Evolutionary conservation across 1,139 yeast genomes (phyloP).

Genomic region (Diutina sp.): DNA sequence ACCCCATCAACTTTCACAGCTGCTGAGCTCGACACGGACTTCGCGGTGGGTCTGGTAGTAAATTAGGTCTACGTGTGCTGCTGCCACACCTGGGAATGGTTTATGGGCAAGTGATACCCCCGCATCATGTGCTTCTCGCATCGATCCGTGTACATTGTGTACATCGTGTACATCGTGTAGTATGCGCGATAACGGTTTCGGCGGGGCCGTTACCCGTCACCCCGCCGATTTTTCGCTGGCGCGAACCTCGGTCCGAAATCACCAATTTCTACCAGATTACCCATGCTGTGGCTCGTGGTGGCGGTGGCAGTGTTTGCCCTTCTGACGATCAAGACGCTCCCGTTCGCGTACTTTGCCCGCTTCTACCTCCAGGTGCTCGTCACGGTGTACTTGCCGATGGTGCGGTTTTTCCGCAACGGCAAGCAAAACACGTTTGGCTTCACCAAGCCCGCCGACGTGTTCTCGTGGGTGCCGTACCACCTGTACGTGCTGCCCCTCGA

Average conservation of each 20-base stretch:
- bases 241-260: too few species aligned
- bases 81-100: too few species aligned
- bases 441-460: constrained; percentile 3
- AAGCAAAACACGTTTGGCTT: constrained; percentile 23
- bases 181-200: not conserved
- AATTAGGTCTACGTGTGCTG: too few species aligned
- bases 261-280: not conserved
- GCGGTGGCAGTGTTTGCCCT: not conserved
- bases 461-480: not conserved
- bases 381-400: constrained; percentile 25
- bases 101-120: too few species aligned
- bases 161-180: too few species aligned
- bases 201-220: not conserved
- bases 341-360: constrained; percentile 52
- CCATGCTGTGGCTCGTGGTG: not conserved
- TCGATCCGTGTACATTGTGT: too few species aligned
- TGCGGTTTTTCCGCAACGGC: constrained; percentile 11
- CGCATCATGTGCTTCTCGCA: too few species aligned
- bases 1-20: too few species aligned
- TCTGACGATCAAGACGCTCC: constrained; percentile 38
- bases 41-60: too few species aligned
- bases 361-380: constrained; percentile 38
- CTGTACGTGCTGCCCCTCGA: constrained; percentile 67
- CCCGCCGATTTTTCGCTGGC: too few species aligned
- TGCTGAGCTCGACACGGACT: too few species aligned